A percentile compares a stretch with the other conserved stretches of the same genome.
Evolutionary conservation across 495 filamentous ascomycete species (phyloP).

Genomic region (Penicillium odoratum): DNA sequence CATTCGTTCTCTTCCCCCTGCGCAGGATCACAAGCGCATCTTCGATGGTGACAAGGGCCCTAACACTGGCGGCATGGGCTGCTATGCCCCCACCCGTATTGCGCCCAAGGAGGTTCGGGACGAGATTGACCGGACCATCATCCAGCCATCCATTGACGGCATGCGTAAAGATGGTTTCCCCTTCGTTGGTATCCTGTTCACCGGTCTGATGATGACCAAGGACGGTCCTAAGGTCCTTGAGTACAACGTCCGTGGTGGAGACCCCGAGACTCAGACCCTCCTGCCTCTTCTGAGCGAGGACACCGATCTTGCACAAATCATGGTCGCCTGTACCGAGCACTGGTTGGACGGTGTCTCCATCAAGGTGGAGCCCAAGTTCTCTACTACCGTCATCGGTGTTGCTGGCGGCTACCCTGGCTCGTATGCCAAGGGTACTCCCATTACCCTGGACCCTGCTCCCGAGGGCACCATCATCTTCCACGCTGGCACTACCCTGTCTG

Average conservation of each 20-base stretch:
- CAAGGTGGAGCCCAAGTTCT: slow-evolving; percentile 65
- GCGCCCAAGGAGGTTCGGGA: slow-evolving; percentile 72
- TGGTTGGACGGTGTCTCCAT: slow-evolving; percentile 71
- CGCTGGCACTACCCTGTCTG: slow-evolving; percentile 76
- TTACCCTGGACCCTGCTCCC: slow-evolving; percentile 55
- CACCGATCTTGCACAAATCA: slow-evolving; percentile 86
- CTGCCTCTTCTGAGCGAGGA: slow-evolving; percentile 76
- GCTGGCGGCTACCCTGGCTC: slow-evolving; percentile 92
- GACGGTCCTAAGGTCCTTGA: slow-evolving; percentile 86
- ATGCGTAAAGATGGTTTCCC: slow-evolving; percentile 78
- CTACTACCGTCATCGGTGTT: slow-evolving; percentile 89
- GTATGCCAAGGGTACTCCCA: slow-evolving; percentile 79
- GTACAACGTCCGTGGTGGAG: slow-evolving; percentile 96
- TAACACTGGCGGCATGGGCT: slow-evolving; percentile 98
- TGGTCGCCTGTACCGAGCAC: slow-evolving; percentile 79
- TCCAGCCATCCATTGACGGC: slow-evolving; percentile 86
- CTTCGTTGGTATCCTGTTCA: slow-evolving; percentile 88
- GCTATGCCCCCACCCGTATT: slow-evolving; percentile 88
- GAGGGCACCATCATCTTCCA: slow-evolving; percentile 79
- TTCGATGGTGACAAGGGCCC: slow-evolving; percentile 88
- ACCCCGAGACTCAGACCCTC: slow-evolving; percentile 94
- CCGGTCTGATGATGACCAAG: slow-evolving; percentile 92
- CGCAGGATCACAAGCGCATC: slow-evolving; percentile 95
- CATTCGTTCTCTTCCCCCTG: slow-evolving; percentile 80
- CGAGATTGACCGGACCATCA: slow-evolving; percentile 75